phyloP scores from a whole-genome alignment of 2,329 filamentous ascomycete species.

The Aspergillus texensis region DNA sequence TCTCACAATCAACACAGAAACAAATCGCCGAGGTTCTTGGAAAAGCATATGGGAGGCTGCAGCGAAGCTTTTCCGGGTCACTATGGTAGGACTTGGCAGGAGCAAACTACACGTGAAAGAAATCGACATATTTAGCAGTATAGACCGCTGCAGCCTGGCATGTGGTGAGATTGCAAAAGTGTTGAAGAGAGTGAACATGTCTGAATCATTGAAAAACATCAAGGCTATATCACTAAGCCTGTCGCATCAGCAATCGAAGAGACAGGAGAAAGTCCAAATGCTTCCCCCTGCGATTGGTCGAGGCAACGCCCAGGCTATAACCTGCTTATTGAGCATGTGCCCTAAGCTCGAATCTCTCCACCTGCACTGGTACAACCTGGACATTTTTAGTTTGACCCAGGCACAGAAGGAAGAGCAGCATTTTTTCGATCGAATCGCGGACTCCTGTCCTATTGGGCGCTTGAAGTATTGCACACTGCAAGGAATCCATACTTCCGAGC shows the following conservation, averaged over 20 bases:
- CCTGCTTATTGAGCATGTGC: not conserved
- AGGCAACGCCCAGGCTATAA: not conserved
- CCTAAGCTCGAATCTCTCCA: not conserved
- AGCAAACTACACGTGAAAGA: not conserved
- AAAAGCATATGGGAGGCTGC: not conserved
- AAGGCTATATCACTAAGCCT: not conserved
- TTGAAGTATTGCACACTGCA: not conserved
- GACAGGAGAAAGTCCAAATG: not conserved
- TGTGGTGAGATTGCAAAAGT: not conserved
- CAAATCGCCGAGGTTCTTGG: not conserved
- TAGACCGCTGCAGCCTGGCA: not conserved
- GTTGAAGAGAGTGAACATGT: not conserved
- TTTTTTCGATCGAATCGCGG: not conserved
- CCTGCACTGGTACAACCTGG: not conserved
- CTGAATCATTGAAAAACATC: not conserved
- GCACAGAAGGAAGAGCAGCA: not conserved
- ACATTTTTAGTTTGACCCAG: not conserved
- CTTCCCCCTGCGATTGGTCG: not conserved
- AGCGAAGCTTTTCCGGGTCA: not conserved
- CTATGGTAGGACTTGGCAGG: not conserved
- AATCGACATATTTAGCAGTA: not conserved
- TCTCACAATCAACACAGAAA: not conserved
- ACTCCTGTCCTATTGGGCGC: not conserved
- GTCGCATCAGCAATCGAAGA: not conserved
- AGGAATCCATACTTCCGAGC: not conserved